phyloP scores from a whole-genome alignment of 768 basidiomycete species.

The Kwoniella dendrophila region DNA sequence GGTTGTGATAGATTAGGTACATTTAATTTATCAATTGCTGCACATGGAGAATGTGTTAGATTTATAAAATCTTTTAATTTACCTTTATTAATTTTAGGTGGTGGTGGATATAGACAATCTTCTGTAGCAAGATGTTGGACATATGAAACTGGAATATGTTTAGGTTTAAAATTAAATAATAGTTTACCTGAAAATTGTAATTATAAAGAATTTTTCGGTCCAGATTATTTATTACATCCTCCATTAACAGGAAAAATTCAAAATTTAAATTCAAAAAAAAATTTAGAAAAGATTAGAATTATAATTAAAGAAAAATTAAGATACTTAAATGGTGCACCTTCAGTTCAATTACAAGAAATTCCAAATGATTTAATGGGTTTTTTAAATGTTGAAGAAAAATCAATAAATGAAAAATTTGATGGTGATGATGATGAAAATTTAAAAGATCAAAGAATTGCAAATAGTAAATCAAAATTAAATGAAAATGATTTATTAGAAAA shows the following conservation, averaged over 20 bases:
- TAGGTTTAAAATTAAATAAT: constrained; percentile 77
- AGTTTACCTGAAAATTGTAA: constrained; percentile 77
- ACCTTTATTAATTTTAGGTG: constrained; percentile 87
- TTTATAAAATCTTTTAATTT: constrained; percentile 92
- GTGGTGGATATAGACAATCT: constrained; percentile 95
- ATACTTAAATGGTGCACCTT: constrained; percentile 93
- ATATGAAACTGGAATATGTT: constrained; percentile 92
- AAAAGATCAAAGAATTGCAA: constrained; percentile 57
- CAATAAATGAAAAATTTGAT: constrained; percentile 74
- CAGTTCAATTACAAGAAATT: constrained; percentile 93
- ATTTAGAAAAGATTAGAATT: constrained; percentile 83
- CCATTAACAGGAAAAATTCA: constrained; percentile 76
- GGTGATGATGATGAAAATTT: constrained; percentile 66
- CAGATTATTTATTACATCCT: constrained; percentile 90
- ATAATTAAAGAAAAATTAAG: constrained; percentile 83
- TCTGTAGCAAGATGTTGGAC: constrained; percentile 99
- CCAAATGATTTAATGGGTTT: constrained; percentile 81
- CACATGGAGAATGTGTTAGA: constrained; percentile 96
- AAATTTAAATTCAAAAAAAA: constrained; percentile 82
- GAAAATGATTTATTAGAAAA: constrained; percentile 16
- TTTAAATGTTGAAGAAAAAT: constrained; percentile 69
- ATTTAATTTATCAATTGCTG: constrained; percentile 95
- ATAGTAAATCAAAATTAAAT: constrained; percentile 4
- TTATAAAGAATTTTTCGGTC: constrained; percentile 90
- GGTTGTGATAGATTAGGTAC: constrained; percentile 93